Evolutionary conservation across 495 filamentous ascomycete genomes (phyloP).

Genomic region (Bathelium albidoporum): DNA sequence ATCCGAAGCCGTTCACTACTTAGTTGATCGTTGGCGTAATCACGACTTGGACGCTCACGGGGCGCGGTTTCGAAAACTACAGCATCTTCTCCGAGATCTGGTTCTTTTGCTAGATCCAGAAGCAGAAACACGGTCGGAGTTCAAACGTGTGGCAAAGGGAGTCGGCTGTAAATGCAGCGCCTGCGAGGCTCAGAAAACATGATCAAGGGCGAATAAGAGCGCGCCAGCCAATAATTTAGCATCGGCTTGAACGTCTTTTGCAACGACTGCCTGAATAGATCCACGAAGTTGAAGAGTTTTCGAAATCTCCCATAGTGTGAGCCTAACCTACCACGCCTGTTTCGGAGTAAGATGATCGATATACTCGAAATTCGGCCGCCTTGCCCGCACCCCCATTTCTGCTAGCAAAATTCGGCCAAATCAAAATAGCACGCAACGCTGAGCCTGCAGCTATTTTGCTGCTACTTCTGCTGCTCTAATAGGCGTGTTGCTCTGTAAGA

Average conservation of each 20-base stretch:
- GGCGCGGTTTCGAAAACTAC: not conserved
- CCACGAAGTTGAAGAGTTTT: not conserved
- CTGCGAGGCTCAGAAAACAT: not conserved
- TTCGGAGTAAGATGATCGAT: too few relatives aligned
- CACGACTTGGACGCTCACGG: not conserved
- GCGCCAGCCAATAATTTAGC: not conserved
- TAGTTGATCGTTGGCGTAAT: not conserved
- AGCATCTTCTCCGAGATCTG: not conserved
- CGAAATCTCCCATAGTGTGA: not conserved
- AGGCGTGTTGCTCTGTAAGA: too few relatives aligned
- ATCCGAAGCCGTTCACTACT: not conserved
- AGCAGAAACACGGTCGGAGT: not conserved
- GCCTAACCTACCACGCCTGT: too few relatives aligned
- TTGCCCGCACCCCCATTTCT: too few relatives aligned
- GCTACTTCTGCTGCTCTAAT: too few relatives aligned
- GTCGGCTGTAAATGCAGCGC: not conserved
- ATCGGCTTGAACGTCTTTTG: not conserved
- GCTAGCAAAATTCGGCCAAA: too few relatives aligned
- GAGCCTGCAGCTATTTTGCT: too few relatives aligned
- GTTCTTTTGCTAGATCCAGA: not conserved
- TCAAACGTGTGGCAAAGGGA: not conserved
- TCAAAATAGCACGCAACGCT: too few relatives aligned
- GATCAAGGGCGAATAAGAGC: not conserved
- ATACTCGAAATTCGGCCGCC: too few relatives aligned
- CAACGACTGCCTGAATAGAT: not conserved